These are phyloP conservation scores for Microcyclosporella mali DNA, from an alignment of 2,329 filamentous ascomycete species.

Conservation along the genomic window DNA sequence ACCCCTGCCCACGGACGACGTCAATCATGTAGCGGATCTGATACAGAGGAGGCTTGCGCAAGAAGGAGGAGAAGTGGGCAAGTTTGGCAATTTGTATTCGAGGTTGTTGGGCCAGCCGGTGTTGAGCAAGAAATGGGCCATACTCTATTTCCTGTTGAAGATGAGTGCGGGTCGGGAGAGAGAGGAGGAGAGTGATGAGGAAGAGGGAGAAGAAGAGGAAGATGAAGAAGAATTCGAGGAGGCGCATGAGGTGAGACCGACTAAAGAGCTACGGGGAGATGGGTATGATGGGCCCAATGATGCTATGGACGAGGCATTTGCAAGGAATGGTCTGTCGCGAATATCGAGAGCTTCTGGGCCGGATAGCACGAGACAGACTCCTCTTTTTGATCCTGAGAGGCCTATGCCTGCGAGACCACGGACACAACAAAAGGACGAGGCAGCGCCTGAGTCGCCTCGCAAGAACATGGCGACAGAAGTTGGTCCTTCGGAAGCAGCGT, in stretches of 20 bases:
- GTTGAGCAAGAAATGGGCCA: constrained; percentile 92
- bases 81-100: constrained; percentile 87
- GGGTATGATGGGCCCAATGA: constrained; percentile 20
- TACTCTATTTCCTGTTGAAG: constrained; percentile 83
- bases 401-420: constrained; percentile 18
- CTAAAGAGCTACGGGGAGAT: constrained; percentile 5
- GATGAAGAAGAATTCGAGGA: constrained; percentile 12
- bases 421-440: constrained; percentile 10
- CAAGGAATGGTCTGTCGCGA: constrained; percentile 39
- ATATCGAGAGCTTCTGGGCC: constrained; percentile 26
- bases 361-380: constrained; percentile 20
- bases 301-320: constrained; percentile 44
- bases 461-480: constrained; percentile 8
- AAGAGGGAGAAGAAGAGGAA: constrained; percentile 10
- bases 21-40: constrained; percentile 86
- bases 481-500: constrained; percentile 36
- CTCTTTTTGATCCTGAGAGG: constrained; percentile 17
- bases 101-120: constrained; percentile 85
- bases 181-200: constrained; percentile 5
- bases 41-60: constrained; percentile 84
- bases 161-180: constrained; percentile 54
- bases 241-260: constrained; percentile 2
- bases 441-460: constrained; percentile 5
- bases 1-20: constrained; percentile 56
- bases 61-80: constrained; percentile 62